These are phyloP conservation scores for Neonectria magnoliae DNA, from an alignment of 2,329 filamentous ascomycete species.

Conservation along the genomic window DNA sequence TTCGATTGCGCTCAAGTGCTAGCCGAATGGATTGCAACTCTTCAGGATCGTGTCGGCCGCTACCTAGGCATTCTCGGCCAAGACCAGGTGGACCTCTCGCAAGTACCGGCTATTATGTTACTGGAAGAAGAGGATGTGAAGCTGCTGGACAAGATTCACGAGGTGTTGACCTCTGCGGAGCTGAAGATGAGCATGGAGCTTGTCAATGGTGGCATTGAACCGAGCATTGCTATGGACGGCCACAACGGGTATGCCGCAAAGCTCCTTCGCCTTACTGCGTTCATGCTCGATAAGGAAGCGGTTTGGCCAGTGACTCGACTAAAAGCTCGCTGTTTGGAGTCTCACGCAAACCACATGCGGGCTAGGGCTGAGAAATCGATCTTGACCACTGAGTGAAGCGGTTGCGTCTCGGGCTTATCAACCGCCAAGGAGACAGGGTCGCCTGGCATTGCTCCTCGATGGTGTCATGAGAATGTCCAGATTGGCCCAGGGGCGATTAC, in stretches of 20 bases:
- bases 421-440: neutral
- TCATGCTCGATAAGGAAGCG: slow-evolving; percentile 87
- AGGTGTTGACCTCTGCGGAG: slow-evolving; percentile 80
- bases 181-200: slow-evolving; percentile 76
- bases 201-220: slow-evolving; percentile 60
- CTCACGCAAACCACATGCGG: slow-evolving; percentile 63
- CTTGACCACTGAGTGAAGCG: slow-evolving; percentile 49
- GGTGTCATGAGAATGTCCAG: neutral
- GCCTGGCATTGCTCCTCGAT: neutral
- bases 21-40: slow-evolving; percentile 91
- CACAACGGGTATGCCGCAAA: slow-evolving; percentile 84
- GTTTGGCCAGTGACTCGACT: slow-evolving; percentile 81
- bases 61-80: slow-evolving; percentile 89
- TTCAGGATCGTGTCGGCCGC: slow-evolving; percentile 92
- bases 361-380: slow-evolving; percentile 64
- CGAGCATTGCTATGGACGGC: slow-evolving; percentile 64
- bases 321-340: slow-evolving; percentile 65
- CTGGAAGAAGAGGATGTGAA: slow-evolving; percentile 92
- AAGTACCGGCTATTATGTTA: slow-evolving; percentile 88
- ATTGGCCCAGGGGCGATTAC: neutral
- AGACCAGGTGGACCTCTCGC: slow-evolving; percentile 79
- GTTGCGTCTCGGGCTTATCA: slow-evolving; percentile 10
- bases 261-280: slow-evolving; percentile 83
- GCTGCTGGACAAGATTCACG: slow-evolving; percentile 82
- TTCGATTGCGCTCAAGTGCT: slow-evolving; percentile 96